These are phyloP conservation scores for Globisporangium lucens DNA, from an alignment of 352 stramenopile species.

Conservation along the genomic window DNA sequence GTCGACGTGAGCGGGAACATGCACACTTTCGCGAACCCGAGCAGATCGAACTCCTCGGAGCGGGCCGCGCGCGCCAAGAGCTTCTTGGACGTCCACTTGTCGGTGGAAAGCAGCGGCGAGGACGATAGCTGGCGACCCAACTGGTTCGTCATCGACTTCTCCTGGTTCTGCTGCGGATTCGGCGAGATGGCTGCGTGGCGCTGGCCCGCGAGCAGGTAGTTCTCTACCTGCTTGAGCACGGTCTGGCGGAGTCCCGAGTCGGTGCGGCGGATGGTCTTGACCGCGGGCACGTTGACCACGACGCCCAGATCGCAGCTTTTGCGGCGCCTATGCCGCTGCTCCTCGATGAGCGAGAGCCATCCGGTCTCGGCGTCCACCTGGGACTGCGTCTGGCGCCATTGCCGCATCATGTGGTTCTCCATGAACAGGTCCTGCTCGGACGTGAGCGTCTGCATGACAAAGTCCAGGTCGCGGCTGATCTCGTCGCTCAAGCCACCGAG, in stretches of 20 bases:
- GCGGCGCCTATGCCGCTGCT: constrained; percentile 41
- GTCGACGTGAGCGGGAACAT: constrained; percentile 56
- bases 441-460: constrained; percentile 63
- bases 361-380: constrained; percentile 22
- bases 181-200: constrained; percentile 1
- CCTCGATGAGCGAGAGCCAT: constrained; percentile 56
- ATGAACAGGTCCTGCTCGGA: constrained; percentile 67
- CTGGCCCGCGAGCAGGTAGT: constrained; percentile 28
- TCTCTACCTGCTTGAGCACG: constrained; percentile 51
- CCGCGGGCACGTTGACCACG: constrained; percentile 10
- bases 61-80: constrained; percentile 30
- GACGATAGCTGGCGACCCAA: not conserved
- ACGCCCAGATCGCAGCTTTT: constrained; percentile 28
- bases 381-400: constrained; percentile 16
- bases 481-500: constrained; percentile 31
- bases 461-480: constrained; percentile 48
- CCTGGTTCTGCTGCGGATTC: not conserved
- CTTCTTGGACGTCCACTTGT: constrained; percentile 38
- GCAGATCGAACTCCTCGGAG: constrained; percentile 49
- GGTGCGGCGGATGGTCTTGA: constrained; percentile 42
- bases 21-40: constrained; percentile 44
- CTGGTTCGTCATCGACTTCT: not conserved
- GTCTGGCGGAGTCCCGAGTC: constrained; percentile 51
- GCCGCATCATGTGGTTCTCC: constrained; percentile 19
- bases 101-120: constrained; percentile 5